Base-by-base conservation (phyloP, 208 protist species). In the Entamoeba dispar region DNA sequence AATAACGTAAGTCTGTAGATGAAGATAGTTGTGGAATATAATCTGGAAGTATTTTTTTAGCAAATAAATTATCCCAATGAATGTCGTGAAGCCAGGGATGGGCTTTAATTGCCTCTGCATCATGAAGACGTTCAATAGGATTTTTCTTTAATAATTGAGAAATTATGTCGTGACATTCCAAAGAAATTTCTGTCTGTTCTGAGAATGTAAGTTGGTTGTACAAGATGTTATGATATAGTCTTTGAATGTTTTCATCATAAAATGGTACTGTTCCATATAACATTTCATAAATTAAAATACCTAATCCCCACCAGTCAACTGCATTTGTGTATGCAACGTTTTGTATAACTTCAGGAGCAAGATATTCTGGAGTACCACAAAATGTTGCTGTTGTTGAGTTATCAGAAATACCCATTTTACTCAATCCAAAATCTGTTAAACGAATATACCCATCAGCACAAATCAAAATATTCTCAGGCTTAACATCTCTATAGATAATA, bases 51-150 rank as follows among this genome's bases (percentile, higher is more conserved):
- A 77, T 12, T 34, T 93, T 69, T 51, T 93, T 94, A 38, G 50
- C 49, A 0, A 94, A 93, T 10, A 97, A 92, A 22, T 86, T 93
- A 12, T 96, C 92, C 96, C 98, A 99, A 95, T 99, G 96, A 31
- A 99, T 96, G 49, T 96, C 96, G 52, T 93, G 94, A 94, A 98
- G 99, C 95, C 97, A 99, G 91, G 97, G 97, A 95, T 99, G 98
- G 86, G 95, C 94, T 95, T 98, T 98, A 93, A 99, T 96, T 73
- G 96, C 93, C 15, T 96, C 96, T 3, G 49, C 50, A 38, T 49
- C 92, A 10, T 34, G 57, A 43, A 94, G 61, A 69, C 94, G n/a
- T 91, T 91, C 77, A 7, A 8, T 50, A 61, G 27, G 51, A 7
- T 92, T 55, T 47, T 19, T 31, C 19, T 50, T 15, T 73, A 50